phyloP scores from a whole-genome alignment of 2,329 filamentous ascomycete genomes.

The Ophiostoma australiae region DNA sequence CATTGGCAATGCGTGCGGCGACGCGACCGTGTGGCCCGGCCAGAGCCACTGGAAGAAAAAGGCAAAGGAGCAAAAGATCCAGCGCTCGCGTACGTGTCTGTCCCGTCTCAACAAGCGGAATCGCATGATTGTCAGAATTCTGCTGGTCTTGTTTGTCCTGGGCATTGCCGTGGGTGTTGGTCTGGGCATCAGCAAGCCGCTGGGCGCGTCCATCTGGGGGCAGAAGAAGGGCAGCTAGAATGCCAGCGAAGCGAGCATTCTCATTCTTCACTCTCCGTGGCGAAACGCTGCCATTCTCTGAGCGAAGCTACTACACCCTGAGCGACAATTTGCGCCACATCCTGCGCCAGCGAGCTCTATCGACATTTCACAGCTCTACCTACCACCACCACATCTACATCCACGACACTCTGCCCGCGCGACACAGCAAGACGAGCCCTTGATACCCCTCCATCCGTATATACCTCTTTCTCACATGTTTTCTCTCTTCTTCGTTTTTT shows the following conservation, averaged over 20 bases:
- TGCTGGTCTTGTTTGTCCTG: constrained; percentile 48
- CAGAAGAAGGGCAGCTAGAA: constrained; percentile 11
- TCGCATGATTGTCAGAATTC: constrained; percentile 51
- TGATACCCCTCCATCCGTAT: too few relatives aligned
- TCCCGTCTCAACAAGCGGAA: constrained; percentile 51
- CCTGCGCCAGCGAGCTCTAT: too few relatives aligned
- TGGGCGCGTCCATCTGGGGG: constrained; percentile 55
- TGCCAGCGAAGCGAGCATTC: not conserved
- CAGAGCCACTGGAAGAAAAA: constrained; percentile 57
- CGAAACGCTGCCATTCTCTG: not conserved
- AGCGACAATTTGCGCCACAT: not conserved
- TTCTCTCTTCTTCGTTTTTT: not conserved
- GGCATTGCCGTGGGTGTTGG: constrained; percentile 53
- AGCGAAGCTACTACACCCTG: too few relatives aligned
- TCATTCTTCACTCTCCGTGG: not conserved
- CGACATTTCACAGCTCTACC: too few relatives aligned
- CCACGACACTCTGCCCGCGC: too few relatives aligned
- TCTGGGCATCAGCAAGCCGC: constrained; percentile 56
- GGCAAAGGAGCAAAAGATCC: constrained; percentile 52
- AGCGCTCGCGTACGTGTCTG: constrained; percentile 49
- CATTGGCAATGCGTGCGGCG: constrained; percentile 32
- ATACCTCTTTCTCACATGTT: not conserved
- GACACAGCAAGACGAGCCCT: too few relatives aligned
- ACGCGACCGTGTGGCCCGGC: constrained; percentile 57
- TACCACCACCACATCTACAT: not conserved